phyloP scores from a whole-genome alignment of 2,329 filamentous ascomycete species.

The Epichloe uncinata region DNA sequence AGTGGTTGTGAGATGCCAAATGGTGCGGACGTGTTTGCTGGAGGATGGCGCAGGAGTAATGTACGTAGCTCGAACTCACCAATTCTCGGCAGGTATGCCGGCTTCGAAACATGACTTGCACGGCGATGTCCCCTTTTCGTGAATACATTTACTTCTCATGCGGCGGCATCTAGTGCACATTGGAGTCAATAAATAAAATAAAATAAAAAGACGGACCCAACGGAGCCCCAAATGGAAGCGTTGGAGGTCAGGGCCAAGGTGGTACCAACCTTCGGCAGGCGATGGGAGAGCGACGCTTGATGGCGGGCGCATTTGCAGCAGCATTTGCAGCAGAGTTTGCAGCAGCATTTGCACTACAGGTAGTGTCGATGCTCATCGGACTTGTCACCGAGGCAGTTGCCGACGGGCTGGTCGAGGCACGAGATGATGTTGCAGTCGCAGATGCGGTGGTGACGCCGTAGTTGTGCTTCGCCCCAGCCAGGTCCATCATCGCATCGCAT shows the following conservation, averaged over 20 bases:
- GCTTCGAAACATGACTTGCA: slow-evolving; percentile 39
- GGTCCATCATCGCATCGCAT: slow-evolving; percentile 2
- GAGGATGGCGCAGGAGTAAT: neutral
- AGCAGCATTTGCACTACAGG: neutral
- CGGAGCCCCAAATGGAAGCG: no score
- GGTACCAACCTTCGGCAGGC: slow-evolving; percentile 36
- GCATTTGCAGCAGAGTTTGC: neutral
- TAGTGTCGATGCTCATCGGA: slow-evolving; percentile 1
- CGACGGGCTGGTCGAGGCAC: slow-evolving; percentile 2
- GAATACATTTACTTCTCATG: slow-evolving; percentile 42
- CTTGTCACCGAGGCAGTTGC: neutral
- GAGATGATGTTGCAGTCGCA: neutral
- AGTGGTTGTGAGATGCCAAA: neutral
- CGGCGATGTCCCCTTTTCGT: slow-evolving; percentile 31
- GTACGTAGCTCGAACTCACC: slow-evolving; percentile 24
- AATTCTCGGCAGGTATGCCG: slow-evolving; percentile 33
- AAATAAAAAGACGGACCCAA: no score
- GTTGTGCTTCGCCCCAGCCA: slow-evolving; percentile 3
- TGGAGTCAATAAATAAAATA: no score
- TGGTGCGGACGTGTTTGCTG: no score
- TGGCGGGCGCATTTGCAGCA: slow-evolving; percentile 10
- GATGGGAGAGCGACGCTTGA: slow-evolving; percentile 38
- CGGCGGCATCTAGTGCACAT: slow-evolving; percentile 32
- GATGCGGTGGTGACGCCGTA: neutral
- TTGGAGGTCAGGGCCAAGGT: neutral